Evolutionary conservation across 2,329 filamentous ascomycete species (phyloP), one percentile per base, ranked within the genome.

Genomic region (Calonectria hongkongensis): DNA sequence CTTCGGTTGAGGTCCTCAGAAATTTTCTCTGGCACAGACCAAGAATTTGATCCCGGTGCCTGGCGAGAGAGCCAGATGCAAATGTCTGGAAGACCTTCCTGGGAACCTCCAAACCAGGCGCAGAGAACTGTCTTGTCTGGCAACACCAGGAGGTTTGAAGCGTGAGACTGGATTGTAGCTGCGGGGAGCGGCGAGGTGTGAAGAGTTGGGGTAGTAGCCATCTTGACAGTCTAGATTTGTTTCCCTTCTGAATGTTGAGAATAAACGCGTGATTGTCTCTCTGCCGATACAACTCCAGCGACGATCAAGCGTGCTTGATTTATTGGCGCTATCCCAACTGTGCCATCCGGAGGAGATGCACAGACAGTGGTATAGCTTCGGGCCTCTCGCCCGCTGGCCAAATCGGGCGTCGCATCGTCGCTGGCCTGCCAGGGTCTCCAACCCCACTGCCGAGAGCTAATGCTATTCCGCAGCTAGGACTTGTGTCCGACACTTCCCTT

Each of bases 51-150:
- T 0, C 81, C 82, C 0, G 81, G 76, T 2, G 73, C 75, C 1
- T 84, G 76, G 8, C 85, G 83, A 15, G 86, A 85, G 0, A 86
- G 75, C 71, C 86, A 86, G 60, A 87, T 86, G 67, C 81, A 84
- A 50, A 87, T 87, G 62, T 87, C 86, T 0, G 85, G 82, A 4
- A 83, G 82, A 0, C 86, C 86, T 75, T 87, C 86, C 70, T 87
- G 85, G 0, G 84, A 86, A 2, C 86, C 86, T 5, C 86, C 86
- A 39, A 87, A 87, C 85, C 85, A 87, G 16, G 79, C 82, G 70
- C 86, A 87, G 0, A 87, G 76, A 0, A 87, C 75, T 3, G 84
- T 84, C n/a, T 81, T 81, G 74, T 86, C 81, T 1, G 82, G 82
- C 0, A 87, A 81, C 33, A 83, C 79, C 12, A 87, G 78, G 12